Base-by-base conservation (phyloP, 2,329 filamentous ascomycete genomes). In the Hypoxylon sp. region DNA sequence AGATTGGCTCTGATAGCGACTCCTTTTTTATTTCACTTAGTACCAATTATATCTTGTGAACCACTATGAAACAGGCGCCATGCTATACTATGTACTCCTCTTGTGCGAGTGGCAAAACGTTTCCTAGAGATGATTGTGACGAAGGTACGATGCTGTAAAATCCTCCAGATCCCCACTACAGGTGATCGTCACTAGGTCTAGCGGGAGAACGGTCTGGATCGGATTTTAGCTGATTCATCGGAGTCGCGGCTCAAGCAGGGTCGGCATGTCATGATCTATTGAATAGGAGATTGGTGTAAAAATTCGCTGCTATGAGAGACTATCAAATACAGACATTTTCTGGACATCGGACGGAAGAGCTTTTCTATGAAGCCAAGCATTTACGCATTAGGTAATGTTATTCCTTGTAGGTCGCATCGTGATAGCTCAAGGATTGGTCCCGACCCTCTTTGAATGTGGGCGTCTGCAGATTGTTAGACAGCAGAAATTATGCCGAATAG, bases 171-270 rank as follows among this genome's bases (percentile, higher is more conserved):
- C 59, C 47, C 57, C 67, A 61, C 65, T 22, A 48, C 33, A 57
- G 51, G 10, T 51, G 67, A 72, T 72, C 70, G 62, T 66, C 67
- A 58, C 65, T 26, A 63, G 58, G 67, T 57, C 63, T 65, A 70
- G 64, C 62, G 51, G 70, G 52, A 68, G 63, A 70, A 64, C 55
- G 67, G 70, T 58, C 65, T 70, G 56, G 68, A 72, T 72, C 70
- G 70, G 68, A 61, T 35, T 70, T 70, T 70, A 61, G 65, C 65
- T 65, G 59, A 67, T 59, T 63, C 62, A 72, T 72, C 70, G 70
- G 54, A 55, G 44, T 56, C 37, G 33, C 44, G 51, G 47, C 57
- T 52, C 46, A 62, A 26, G 22, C 44, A 51, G 55, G 29, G 53
- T 61, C 50, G 57, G 58, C 62, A 55, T 44, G 46, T 53, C 56